Conservation (phyloP, 2,329 filamentous ascomycete species). For the Ambrosiella xylebori region DNA sequence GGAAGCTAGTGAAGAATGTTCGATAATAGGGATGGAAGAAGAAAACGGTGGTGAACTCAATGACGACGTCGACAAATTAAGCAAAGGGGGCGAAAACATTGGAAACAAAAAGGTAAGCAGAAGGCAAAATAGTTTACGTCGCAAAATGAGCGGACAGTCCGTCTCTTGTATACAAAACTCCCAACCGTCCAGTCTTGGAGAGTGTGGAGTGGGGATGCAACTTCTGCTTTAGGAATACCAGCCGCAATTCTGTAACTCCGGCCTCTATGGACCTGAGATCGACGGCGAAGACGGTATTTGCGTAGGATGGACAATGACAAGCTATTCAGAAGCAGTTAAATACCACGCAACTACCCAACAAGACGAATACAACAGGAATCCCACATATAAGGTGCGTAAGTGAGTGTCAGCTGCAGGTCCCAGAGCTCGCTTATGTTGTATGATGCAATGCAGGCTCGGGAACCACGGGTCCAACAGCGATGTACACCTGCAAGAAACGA, state of each 20-base stretch:
- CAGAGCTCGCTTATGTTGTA: neutral
- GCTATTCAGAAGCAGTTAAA: neutral
- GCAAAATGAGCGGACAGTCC: neutral
- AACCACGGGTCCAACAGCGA: neutral
- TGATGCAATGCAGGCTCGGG: neutral
- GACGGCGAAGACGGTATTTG: neutral
- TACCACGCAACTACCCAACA: neutral
- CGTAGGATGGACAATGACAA: neutral
- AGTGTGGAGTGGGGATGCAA: neutral
- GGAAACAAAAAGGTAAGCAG: neutral
- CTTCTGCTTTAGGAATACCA: neutral
- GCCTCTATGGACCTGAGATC: neutral
- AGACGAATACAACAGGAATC: neutral
- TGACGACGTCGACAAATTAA: neutral
- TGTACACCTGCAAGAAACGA: neutral
- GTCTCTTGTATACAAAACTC: neutral
- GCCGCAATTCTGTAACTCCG: neutral
- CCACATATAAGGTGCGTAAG: neutral
- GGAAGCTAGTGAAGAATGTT: neutral
- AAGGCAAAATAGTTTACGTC: neutral
- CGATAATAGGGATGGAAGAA: neutral
- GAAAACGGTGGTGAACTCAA: neutral
- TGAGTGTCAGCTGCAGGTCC: neutral
- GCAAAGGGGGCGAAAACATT: neutral
- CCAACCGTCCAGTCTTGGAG: neutral